Conservation (phyloP, 2,329 filamentous ascomycete genomes). For the Harringtonia aguacate region DNA sequence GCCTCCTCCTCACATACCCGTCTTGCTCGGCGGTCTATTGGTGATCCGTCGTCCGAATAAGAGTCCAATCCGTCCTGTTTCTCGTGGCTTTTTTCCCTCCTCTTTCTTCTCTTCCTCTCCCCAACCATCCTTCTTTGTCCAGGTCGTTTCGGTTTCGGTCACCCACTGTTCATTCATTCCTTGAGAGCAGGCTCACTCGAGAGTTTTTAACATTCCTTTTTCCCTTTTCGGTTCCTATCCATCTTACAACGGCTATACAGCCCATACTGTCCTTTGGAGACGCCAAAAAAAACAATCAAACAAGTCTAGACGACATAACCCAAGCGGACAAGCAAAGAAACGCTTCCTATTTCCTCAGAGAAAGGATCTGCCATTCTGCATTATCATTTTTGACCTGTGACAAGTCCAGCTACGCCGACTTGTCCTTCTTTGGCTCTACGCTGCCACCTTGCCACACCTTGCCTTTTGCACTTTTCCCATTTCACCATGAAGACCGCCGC, state of each 20-base stretch:
- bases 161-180: slow-evolving; percentile 13
- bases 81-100: neutral
- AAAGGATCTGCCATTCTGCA: no score
- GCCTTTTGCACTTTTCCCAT: slow-evolving; percentile 5
- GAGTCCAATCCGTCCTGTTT: neutral
- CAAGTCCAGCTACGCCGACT: neutral
- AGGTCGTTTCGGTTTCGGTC: slow-evolving; percentile 1
- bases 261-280: neutral
- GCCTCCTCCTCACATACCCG: neutral
- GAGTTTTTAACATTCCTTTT: neutral
- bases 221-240: neutral
- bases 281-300: no score
- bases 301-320: no score
- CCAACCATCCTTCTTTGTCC: neutral
- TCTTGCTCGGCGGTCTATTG: no score
- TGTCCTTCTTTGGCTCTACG: neutral
- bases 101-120: neutral
- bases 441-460: neutral
- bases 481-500: slow-evolving; percentile 31
- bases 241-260: neutral
- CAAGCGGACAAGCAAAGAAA: no score
- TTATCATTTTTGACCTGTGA: no score
- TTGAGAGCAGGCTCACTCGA: slow-evolving; percentile 12
- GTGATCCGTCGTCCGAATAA: neutral
- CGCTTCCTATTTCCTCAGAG: no score